Evolutionary conservation across 129 eudicot species (phyloP).

Genomic region (Gnaphalium uliginosum): DNA sequence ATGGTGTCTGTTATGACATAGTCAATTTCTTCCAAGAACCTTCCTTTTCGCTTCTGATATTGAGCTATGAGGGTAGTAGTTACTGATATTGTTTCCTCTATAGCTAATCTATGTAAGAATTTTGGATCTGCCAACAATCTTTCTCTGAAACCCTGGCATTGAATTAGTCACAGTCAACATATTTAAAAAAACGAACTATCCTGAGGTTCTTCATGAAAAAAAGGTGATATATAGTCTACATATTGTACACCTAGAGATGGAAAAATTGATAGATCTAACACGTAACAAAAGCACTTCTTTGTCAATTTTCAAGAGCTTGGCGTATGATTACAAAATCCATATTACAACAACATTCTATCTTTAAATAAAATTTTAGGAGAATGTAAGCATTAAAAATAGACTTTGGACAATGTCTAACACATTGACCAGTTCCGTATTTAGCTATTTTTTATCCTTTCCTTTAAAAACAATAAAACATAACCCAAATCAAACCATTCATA

Average conservation of each 20-base stretch:
- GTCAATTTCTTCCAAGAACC: conserved; percentile 84
- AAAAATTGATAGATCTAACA: background rate
- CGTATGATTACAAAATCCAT: background rate
- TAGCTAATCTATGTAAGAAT: conserved; percentile 81
- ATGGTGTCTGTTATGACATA: conserved; percentile 82
- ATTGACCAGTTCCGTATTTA: background rate
- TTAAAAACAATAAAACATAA: background rate
- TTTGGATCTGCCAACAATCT: conserved; percentile 95
- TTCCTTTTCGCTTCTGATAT: conserved; percentile 87
- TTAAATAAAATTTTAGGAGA: background rate
- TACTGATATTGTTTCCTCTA: conserved; percentile 90
- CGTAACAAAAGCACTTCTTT: background rate
- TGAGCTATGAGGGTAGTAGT: conserved; percentile 93
- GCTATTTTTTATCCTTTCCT: background rate
- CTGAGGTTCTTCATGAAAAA: background rate
- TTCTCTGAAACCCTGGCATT: conserved; percentile 90
- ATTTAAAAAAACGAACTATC: background rate
- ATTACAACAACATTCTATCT: background rate
- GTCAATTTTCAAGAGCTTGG: background rate
- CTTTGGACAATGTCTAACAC: background rate
- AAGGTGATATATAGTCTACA: conserved; percentile 9
- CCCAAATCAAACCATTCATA: background rate
- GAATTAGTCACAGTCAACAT: conserved; percentile 16
- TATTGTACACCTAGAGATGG: background rate
- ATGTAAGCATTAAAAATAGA: background rate